phyloP scores from a whole-genome alignment of 2,329 filamentous ascomycete species.

The Epichloe sylvatica region DNA sequence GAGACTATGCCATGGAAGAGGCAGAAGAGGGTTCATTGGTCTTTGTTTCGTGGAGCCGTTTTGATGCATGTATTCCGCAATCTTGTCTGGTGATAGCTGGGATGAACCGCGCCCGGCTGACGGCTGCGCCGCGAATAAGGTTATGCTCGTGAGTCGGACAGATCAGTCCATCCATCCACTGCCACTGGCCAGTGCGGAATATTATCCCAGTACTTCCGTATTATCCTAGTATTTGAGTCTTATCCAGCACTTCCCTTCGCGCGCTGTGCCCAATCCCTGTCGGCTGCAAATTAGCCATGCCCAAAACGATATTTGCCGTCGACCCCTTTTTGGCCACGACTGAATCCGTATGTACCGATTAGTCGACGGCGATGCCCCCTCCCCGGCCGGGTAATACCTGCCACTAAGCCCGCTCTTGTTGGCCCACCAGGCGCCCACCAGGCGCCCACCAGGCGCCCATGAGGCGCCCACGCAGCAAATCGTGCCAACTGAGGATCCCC shows the following conservation, averaged over 20 bases:
- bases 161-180: background rate
- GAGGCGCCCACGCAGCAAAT: background rate
- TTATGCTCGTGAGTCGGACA: too few relatives aligned
- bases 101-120: too few relatives aligned
- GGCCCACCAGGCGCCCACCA: background rate
- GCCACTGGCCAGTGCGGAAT: background rate
- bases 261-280: background rate
- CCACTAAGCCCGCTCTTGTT: constrained; percentile 4
- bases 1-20: background rate
- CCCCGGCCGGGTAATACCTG: constrained; percentile 2
- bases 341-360: background rate
- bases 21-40: background rate
- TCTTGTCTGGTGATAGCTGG: too few relatives aligned
- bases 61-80: too few relatives aligned
- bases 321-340: background rate
- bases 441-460: background rate
- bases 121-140: too few relatives aligned
- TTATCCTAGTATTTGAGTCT: too few relatives aligned
- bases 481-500: background rate
- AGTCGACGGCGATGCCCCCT: background rate
- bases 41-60: background rate
- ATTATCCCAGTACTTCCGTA: too few relatives aligned
- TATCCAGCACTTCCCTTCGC: background rate
- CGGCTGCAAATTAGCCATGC: background rate
- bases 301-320: background rate